A percentile compares a stretch with the other conserved stretches of the same genome.
phyloP scores from a whole-genome alignment of 768 basidiomycete species.

The Rhizopogon roseolus region DNA sequence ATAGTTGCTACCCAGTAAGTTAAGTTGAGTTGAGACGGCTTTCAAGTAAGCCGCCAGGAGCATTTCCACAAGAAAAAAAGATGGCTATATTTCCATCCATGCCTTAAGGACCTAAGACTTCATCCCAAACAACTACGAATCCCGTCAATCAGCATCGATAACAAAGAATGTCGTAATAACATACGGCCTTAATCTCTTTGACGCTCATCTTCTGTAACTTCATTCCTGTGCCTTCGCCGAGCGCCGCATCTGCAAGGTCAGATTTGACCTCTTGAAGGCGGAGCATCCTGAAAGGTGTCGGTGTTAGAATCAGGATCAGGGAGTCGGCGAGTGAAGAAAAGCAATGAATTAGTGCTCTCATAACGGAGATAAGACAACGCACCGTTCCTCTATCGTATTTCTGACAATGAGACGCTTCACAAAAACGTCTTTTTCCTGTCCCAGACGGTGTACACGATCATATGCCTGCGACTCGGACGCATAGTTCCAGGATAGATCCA shows the following conservation, averaged over 20 bases:
- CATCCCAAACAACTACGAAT: slow-evolving; percentile 24
- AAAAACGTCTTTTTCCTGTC: slow-evolving; percentile 64
- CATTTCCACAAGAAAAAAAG: neutral
- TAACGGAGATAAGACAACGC: slow-evolving; percentile 9
- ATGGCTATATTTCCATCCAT: neutral
- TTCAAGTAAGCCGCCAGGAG: no score
- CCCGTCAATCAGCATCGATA: neutral
- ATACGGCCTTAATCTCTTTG: slow-evolving; percentile 60
- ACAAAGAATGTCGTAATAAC: slow-evolving; percentile 12
- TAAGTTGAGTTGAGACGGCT: no score
- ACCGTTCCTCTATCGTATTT: slow-evolving; percentile 76
- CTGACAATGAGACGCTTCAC: slow-evolving; percentile 64
- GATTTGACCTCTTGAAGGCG: slow-evolving; percentile 64
- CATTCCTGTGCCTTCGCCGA: slow-evolving; percentile 61
- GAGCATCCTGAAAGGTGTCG: slow-evolving; percentile 46
- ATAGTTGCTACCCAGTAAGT: no score
- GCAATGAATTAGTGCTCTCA: neutral
- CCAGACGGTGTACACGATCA: slow-evolving; percentile 59
- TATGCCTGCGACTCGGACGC: slow-evolving; percentile 67
- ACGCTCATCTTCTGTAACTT: slow-evolving; percentile 64
- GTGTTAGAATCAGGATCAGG: neutral
- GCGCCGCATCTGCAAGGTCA: slow-evolving; percentile 60
- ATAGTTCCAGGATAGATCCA: slow-evolving; percentile 74
- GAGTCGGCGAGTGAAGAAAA: neutral
- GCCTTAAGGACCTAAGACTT: neutral